These are phyloP conservation scores for Taphrina populina DNA, from an alignment of 1,139 yeast genomes.

Conservation along the genomic window DNA sequence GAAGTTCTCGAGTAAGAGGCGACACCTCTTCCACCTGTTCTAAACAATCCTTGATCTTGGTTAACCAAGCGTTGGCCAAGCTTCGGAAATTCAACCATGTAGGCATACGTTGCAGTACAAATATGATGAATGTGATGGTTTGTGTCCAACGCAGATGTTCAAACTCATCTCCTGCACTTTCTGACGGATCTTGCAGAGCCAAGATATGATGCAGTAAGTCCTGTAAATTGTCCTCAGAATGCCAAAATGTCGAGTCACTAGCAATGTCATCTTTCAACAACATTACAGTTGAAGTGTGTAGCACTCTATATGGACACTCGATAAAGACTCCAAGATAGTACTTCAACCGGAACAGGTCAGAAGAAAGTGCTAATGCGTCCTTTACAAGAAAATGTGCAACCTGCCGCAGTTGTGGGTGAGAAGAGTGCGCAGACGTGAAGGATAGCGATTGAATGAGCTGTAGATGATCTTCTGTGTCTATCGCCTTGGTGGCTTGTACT, in stretches of 20 bases:
- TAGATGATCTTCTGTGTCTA: background rate
- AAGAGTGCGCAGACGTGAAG: background rate
- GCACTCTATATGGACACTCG: conserved; percentile 6
- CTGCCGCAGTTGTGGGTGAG: background rate
- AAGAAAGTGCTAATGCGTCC: background rate
- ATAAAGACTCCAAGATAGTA: conserved; percentile 6
- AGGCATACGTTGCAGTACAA: conserved; percentile 1
- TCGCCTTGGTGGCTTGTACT: background rate
- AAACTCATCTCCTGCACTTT: background rate
- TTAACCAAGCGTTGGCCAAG: too few relatives aligned
- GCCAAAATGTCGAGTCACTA: conserved; percentile 1
- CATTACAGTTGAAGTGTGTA: background rate
- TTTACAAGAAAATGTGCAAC: conserved; percentile 8
- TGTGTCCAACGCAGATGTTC: background rate
- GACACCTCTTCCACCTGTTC: too few relatives aligned
- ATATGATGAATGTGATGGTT: conserved; percentile 4
- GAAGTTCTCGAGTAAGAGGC: too few relatives aligned
- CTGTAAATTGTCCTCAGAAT: background rate
- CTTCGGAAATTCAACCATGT: too few relatives aligned
- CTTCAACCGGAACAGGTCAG: background rate
- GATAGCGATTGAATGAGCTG: conserved; percentile 3
- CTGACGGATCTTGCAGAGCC: background rate
- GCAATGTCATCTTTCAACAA: conserved; percentile 17
- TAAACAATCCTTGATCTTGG: too few relatives aligned
- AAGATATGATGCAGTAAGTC: background rate